Conservation (phyloP, 2,329 filamentous ascomycete genomes). For the Beauveria asiatica region DNA sequence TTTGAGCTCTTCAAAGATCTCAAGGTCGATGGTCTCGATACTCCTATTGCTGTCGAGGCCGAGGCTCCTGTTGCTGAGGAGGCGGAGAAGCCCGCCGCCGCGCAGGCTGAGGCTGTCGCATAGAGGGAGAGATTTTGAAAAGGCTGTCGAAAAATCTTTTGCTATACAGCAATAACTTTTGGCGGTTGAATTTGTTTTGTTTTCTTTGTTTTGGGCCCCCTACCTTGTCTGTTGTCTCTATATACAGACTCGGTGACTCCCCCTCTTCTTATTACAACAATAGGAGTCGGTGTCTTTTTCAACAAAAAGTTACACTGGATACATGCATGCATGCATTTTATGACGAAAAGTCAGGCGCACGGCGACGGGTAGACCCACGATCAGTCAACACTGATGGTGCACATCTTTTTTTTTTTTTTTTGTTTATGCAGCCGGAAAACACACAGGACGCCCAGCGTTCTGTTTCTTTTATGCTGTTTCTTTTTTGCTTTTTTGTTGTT, state of each 20-base stretch:
- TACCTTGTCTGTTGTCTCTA: constrained; percentile 13
- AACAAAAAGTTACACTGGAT: constrained; percentile 33
- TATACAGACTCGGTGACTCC: constrained; percentile 13
- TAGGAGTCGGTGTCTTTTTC: constrained; percentile 29
- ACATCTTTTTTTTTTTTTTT: constrained; percentile 1
- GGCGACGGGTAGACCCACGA: constrained; percentile 10
- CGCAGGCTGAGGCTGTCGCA: background rate
- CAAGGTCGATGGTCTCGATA: constrained; percentile 55
- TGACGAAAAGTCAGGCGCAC: constrained; percentile 10
- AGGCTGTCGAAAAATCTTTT: background rate
- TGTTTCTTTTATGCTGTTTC: background rate
- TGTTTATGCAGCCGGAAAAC: background rate
- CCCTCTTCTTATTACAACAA: constrained; percentile 21
- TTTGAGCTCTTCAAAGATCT: constrained; percentile 82
- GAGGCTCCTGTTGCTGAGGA: constrained; percentile 15
- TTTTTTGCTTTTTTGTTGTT: background rate
- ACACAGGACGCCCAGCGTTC: background rate
- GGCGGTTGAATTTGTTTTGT: constrained; percentile 9
- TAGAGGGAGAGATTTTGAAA: constrained; percentile 4
- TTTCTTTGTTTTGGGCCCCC: constrained; percentile 16
- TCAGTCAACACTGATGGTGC: constrained; percentile 1
- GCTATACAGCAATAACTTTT: background rate
- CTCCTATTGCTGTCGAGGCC: constrained; percentile 16
- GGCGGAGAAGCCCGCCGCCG: background rate
- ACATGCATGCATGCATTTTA: constrained; percentile 13